Evolutionary conservation across 2,329 filamentous ascomycete species (phyloP).

Genomic region (Trichoderma guizhouense): DNA sequence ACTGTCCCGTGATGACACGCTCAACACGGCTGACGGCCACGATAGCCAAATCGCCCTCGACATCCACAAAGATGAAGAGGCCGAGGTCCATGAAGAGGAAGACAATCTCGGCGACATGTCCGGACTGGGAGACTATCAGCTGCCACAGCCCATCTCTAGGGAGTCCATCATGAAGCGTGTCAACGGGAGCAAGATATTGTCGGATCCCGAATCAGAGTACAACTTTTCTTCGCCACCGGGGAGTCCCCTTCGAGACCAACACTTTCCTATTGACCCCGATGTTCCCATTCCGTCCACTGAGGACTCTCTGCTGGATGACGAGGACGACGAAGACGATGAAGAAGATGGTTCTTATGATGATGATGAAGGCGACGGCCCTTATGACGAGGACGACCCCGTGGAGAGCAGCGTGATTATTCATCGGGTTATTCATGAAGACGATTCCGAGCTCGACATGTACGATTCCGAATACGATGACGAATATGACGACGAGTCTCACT

Average conservation of each 20-base stretch:
- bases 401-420: constrained; percentile 64
- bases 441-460: constrained; percentile 65
- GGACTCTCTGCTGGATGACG: constrained; percentile 58
- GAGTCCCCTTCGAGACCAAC: constrained; percentile 54
- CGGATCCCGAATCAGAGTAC: constrained; percentile 59
- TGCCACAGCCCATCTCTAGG: constrained; percentile 78
- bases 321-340: constrained; percentile 34
- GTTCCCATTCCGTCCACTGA: constrained; percentile 87
- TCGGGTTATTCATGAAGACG: constrained; percentile 58
- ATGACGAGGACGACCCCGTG: constrained; percentile 42
- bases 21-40: background rate
- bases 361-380: constrained; percentile 43
- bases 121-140: constrained; percentile 59
- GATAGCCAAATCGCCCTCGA: constrained; percentile 31
- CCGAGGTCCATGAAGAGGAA: constrained; percentile 49
- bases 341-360: constrained; percentile 45
- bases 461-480: constrained; percentile 53
- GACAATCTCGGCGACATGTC: constrained; percentile 59
- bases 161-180: constrained; percentile 91
- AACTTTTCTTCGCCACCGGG: constrained; percentile 62
- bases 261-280: constrained; percentile 73
- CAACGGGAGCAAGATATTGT: constrained; percentile 55
- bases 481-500: constrained; percentile 44
- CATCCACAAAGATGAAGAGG: constrained; percentile 58
- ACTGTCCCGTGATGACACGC: constrained; percentile 12